Evolutionary conservation across 2,329 filamentous ascomycete species (phyloP).

Genomic region (Westerdykella ornata): DNA sequence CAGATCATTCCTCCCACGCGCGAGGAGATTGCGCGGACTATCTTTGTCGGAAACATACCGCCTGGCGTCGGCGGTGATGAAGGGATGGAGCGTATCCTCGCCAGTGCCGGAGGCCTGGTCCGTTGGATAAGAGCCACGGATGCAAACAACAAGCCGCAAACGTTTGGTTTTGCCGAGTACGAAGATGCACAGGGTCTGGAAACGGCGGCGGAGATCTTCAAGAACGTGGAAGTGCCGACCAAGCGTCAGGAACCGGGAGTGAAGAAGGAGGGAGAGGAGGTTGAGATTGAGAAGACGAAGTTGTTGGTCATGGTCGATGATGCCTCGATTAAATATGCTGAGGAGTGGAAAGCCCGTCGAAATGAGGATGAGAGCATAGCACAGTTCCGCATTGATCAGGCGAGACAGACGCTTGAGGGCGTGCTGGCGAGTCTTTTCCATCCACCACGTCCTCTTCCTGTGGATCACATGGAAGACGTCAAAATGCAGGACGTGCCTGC

Average conservation of each 20-base stretch:
- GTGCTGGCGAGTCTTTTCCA: slow-evolving; percentile 67
- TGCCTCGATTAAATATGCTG: slow-evolving; percentile 75
- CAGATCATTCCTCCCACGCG: slow-evolving; percentile 72
- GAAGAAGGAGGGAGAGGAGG: slow-evolving; percentile 37
- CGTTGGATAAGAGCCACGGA: slow-evolving; percentile 78
- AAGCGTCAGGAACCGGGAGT: slow-evolving; percentile 60
- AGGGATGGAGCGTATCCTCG: slow-evolving; percentile 69
- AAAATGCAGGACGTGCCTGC: slow-evolving; percentile 56
- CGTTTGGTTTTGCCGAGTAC: slow-evolving; percentile 93
- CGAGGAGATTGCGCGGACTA: slow-evolving; percentile 85
- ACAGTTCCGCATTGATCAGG: slow-evolving; percentile 63
- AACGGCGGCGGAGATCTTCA: slow-evolving; percentile 76
- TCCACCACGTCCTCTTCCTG: slow-evolving; percentile 41
- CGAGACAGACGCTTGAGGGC: slow-evolving; percentile 59
- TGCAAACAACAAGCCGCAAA: slow-evolving; percentile 72
- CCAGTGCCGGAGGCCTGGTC: slow-evolving; percentile 68
- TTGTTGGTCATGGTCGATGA: slow-evolving; percentile 70
- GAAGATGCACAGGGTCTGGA: slow-evolving; percentile 84
- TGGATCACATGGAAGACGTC: slow-evolving; percentile 60
- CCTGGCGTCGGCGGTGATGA: slow-evolving; percentile 70
- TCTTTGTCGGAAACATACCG: slow-evolving; percentile 83
- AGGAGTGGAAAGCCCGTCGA: slow-evolving; percentile 65
- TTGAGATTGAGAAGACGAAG: slow-evolving; percentile 59
- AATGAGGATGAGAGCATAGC: slow-evolving; percentile 57
- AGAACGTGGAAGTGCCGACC: slow-evolving; percentile 72